Conservation (phyloP, 306 rosid species). For the Pueraria montana region DNA sequence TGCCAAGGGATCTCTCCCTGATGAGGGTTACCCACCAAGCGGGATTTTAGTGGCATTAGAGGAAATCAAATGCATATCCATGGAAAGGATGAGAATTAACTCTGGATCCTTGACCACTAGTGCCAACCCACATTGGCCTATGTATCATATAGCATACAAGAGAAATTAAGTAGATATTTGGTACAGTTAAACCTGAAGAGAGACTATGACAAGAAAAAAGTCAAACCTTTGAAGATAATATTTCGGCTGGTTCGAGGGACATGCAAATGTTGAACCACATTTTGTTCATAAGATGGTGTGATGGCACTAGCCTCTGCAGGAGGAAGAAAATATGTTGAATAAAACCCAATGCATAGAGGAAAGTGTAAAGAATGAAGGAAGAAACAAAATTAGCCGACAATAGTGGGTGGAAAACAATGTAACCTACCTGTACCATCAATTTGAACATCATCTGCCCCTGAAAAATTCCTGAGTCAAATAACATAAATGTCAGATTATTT, state of each 20-base stretch:
- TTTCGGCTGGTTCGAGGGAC: constrained; percentile 60
- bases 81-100: neutral
- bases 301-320: constrained; percentile 60
- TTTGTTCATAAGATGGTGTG: constrained; percentile 60
- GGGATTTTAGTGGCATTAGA: too few species aligned
- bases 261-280: constrained; percentile 54
- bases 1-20: neutral
- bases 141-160: neutral
- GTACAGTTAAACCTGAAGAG: constrained; percentile 10
- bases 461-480: constrained; percentile 66
- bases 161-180: constrained; percentile 24
- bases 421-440: constrained; percentile 71
- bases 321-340: constrained; percentile 8
- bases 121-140: neutral
- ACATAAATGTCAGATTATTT: constrained; percentile 53
- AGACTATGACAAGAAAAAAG: constrained; percentile 17
- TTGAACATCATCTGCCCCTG: constrained; percentile 72
- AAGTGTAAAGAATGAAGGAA: constrained; percentile 31
- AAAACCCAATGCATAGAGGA: constrained; percentile 21
- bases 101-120: neutral
- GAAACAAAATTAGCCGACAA: constrained; percentile 14
- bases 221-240: constrained; percentile 81
- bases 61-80: neutral
- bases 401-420: constrained; percentile 34
- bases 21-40: too few species aligned